phyloP scores from a whole-genome alignment of 1,284 basidiomycete genomes.

The Leccinum fuscescens region DNA sequence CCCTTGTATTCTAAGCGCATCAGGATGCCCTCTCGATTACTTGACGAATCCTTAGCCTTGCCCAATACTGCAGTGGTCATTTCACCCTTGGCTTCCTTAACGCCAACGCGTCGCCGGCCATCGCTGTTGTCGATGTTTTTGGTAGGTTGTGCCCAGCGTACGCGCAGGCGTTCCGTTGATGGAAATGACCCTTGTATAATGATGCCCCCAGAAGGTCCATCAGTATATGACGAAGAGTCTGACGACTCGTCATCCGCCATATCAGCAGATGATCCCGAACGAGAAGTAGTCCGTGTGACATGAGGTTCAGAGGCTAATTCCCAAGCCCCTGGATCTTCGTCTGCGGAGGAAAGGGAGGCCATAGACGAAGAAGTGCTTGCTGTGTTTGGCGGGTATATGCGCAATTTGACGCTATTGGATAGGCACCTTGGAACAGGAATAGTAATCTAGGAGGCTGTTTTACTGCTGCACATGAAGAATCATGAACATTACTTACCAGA shows the following conservation, averaged over 20 bases:
- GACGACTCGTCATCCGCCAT: slow-evolving; percentile 81
- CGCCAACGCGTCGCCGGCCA: slow-evolving; percentile 63
- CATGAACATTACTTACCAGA: slow-evolving; percentile 46
- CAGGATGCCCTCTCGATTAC: slow-evolving; percentile 55
- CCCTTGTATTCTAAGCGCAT: slow-evolving; percentile 71
- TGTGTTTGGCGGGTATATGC: slow-evolving; percentile 59
- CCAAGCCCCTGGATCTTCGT: slow-evolving; percentile 67
- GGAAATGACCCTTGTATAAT: slow-evolving; percentile 76
- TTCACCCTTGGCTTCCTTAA: slow-evolving; percentile 62
- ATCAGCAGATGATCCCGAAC: slow-evolving; percentile 58
- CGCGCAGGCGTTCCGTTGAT: slow-evolving; percentile 67
- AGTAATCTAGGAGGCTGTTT: slow-evolving; percentile 50
- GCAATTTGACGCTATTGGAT: slow-evolving; percentile 69
- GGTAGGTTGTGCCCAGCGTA: slow-evolving; percentile 73
- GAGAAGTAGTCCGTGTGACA: slow-evolving; percentile 58
- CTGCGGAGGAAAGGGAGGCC: slow-evolving; percentile 71
- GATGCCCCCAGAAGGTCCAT: slow-evolving; percentile 57
- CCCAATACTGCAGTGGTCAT: slow-evolving; percentile 61
- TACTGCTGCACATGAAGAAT: background rate
- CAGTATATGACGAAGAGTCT: slow-evolving; percentile 54
- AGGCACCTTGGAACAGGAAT: slow-evolving; percentile 75
- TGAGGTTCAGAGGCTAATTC: slow-evolving; percentile 74
- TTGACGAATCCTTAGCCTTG: slow-evolving; percentile 39
- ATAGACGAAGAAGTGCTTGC: slow-evolving; percentile 55
- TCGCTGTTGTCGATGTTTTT: slow-evolving; percentile 47